These are phyloP conservation scores for Glarea lozoyensis DNA, from an alignment of 495 filamentous ascomycete species.

Conservation along the genomic window DNA sequence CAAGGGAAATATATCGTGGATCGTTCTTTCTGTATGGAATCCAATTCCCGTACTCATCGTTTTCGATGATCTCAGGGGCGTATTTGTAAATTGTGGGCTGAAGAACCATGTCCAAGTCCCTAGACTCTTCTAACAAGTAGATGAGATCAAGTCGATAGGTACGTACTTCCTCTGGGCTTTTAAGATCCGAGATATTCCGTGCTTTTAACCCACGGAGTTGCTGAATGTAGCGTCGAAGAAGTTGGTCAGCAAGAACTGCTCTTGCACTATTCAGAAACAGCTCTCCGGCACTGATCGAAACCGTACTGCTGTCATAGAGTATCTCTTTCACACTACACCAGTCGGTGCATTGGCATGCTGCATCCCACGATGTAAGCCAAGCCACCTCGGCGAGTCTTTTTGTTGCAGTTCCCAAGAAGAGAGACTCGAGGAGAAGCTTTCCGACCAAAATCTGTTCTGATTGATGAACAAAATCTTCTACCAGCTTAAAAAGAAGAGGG, in stretches of 20 bases:
- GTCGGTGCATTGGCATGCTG: background rate
- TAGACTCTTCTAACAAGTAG: background rate
- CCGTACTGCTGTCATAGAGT: background rate
- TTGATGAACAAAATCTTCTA: background rate
- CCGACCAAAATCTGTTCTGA: slow-evolving; percentile 1
- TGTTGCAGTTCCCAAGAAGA: background rate
- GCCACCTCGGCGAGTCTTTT: background rate
- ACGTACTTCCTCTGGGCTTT: background rate
- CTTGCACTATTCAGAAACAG: background rate
- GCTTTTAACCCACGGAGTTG: background rate
- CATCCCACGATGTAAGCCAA: background rate
- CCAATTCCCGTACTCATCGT: too few relatives aligned
- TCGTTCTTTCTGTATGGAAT: background rate
- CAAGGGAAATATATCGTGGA: background rate
- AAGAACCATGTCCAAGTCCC: background rate
- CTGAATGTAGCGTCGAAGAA: slow-evolving; percentile 2
- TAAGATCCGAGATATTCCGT: background rate
- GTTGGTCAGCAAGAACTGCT: slow-evolving; percentile 5
- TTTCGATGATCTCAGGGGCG: background rate
- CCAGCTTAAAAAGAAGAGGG: slow-evolving; percentile 5
- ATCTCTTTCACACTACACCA: slow-evolving; percentile 5
- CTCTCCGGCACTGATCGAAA: background rate
- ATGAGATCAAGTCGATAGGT: slow-evolving; percentile 3
- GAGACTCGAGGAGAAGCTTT: slow-evolving; percentile 1
- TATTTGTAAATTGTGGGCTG: background rate